These are phyloP conservation scores for Evernia prunastri DNA, from an alignment of 495 filamentous ascomycete species.

Conservation along the genomic window DNA sequence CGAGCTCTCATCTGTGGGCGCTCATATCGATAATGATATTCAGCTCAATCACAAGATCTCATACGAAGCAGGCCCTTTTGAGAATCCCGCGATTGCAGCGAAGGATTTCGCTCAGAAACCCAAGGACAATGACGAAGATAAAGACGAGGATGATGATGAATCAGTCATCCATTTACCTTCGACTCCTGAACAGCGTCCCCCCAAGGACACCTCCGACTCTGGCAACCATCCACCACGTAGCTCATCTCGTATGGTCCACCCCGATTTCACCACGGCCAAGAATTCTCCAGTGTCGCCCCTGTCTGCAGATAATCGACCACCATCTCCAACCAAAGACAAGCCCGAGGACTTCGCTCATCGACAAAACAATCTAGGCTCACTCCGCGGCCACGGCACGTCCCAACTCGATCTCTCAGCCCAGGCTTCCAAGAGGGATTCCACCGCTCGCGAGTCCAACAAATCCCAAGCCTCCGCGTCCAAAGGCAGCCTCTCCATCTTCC, in stretches of 20 bases:
- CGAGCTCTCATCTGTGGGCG: background rate
- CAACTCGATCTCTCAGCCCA: slow-evolving; percentile 16
- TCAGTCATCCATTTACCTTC: background rate
- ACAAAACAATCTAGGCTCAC: slow-evolving; percentile 20
- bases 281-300: background rate
- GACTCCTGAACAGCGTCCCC: slow-evolving; percentile 1
- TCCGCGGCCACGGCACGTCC: slow-evolving; percentile 18
- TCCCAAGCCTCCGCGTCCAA: slow-evolving; percentile 22
- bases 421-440: slow-evolving; percentile 12
- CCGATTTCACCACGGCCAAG: slow-evolving; percentile 6
- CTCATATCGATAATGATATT: background rate
- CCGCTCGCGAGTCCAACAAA: slow-evolving; percentile 22
- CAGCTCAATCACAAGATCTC: background rate
- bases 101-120: background rate
- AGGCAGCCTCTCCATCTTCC: slow-evolving; percentile 22
- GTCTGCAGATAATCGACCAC: background rate
- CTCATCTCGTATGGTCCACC: slow-evolving; percentile 13
- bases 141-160: background rate
- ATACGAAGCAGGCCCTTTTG: background rate
- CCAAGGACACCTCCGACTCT: background rate
- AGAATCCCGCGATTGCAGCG: background rate
- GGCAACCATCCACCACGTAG: slow-evolving; percentile 14
- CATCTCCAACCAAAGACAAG: slow-evolving; percentile 12
- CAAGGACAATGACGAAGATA: too few relatives aligned
- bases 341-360: slow-evolving; percentile 18